A percentile compares a stretch with the other conserved stretches of the same genome.
These are phyloP conservation scores for Colletotrichum sojae DNA, from an alignment of 2,329 filamentous ascomycete genomes.

Conservation along the genomic window DNA sequence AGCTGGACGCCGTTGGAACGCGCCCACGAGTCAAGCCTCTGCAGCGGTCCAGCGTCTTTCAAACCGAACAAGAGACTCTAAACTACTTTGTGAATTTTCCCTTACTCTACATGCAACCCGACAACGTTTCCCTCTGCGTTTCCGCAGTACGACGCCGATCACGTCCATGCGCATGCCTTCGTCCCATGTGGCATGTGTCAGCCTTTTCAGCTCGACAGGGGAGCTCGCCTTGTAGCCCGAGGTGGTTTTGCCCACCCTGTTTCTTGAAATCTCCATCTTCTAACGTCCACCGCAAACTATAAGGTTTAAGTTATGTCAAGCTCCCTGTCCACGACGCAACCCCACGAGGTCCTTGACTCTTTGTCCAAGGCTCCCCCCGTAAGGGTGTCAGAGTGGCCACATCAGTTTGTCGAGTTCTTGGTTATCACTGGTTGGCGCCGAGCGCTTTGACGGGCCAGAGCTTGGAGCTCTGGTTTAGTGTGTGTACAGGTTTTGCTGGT, in stretches of 20 bases:
- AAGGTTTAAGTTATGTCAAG: constrained; percentile 30
- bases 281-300: not conserved
- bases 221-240: not conserved
- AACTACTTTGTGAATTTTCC: no score
- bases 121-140: not conserved
- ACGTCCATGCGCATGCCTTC: not conserved
- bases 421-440: not conserved
- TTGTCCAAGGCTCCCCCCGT: not conserved
- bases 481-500: no score
- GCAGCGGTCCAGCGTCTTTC: no score
- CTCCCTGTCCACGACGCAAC: not conserved
- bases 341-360: constrained; percentile 5
- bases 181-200: constrained; percentile 18
- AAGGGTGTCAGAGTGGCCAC: constrained; percentile 8
- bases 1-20: no score
- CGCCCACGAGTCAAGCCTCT: no score
- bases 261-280: not conserved
- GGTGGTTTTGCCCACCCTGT: no score
- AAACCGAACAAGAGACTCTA: no score
- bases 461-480: constrained; percentile 2
- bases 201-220: constrained; percentile 31
- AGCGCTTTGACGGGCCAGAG: constrained; percentile 6
- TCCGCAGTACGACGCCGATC: not conserved
- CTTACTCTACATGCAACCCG: no score
- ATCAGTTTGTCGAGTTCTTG: constrained; percentile 1